Base-by-base conservation (phyloP, 2,329 filamentous ascomycete genomes). In the Penicillium sp. region DNA sequence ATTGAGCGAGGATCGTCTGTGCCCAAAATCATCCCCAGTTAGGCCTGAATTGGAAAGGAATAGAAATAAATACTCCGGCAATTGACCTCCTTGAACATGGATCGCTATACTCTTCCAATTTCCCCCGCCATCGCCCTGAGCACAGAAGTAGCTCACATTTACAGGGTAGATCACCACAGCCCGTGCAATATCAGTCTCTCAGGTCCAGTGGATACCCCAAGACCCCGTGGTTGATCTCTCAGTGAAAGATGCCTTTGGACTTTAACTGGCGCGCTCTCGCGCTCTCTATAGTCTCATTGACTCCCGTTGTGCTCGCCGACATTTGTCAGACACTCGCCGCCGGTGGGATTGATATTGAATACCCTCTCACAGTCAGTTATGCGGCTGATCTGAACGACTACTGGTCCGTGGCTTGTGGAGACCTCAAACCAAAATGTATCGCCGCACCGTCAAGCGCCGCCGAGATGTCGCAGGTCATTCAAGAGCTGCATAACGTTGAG, bases 381-480 rank as follows among this genome's bases (percentile, higher is more conserved):
- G 61, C 54, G 8, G 43, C 43, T 2, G 72, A 73, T 39, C 61
- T 74, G 53, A 60, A 57, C 6, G 60, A 74, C 24, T 76, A 76
- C 59, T 76, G 74, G 73, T 77, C 75, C 3, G 68, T 68, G 2
- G 60, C 64, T 18, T 73, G 72, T 47, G 62, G 69, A 12, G 67
- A 67, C 37, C 65, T 76, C 26, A 60, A 58, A 37, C 76, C 75
- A 5, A 66, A 65, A 43, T 78, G 76, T 51, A 74, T 76, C 45
- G 65, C 77, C 40, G 68, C 70, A 37, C 77, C 78, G 2, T 66
- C 66, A 9, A 77, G 69, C 32, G 67, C 73, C 0, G 63, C 73
- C 12, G 76, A 83, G 56, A 77, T 83, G 34, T 70, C 77, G 0
- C 68, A 70, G 8, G 71, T 79, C n/a, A 69, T 83, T 40, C 71